A percentile compares a stretch with the other conserved stretches of the same genome.
Evolutionary conservation across 208 protist species (phyloP).

Genomic region (Trypanosoma brucei): DNA sequence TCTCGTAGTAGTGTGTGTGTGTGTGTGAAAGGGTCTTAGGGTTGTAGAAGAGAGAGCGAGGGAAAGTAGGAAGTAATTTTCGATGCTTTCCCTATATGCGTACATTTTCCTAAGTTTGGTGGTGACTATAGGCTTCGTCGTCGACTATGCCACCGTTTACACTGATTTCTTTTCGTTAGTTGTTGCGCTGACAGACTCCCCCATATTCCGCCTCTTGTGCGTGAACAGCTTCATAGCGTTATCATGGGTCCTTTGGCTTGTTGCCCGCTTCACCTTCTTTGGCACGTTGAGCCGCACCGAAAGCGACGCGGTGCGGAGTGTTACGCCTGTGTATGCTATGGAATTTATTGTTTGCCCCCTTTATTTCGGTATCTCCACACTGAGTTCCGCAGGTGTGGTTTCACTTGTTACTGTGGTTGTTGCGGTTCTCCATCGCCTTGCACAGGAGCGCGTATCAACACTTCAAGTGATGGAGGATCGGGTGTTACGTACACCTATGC

Average conservation of each 20-base stretch:
- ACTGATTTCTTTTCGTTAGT: slow-evolving; percentile 57
- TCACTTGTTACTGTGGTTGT: slow-evolving; percentile 37
- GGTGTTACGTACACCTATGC: slow-evolving; percentile 8
- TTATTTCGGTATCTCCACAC: slow-evolving; percentile 26
- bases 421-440: slow-evolving; percentile 57
- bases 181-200: slow-evolving; percentile 62
- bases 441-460: slow-evolving; percentile 44
- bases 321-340: slow-evolving; percentile 40
- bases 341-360: slow-evolving; percentile 56
- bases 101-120: slow-evolving; percentile 58
- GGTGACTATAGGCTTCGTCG: slow-evolving; percentile 28
- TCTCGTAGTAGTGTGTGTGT: no score
- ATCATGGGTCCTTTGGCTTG: slow-evolving; percentile 32
- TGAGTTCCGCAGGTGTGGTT: slow-evolving; percentile 26
- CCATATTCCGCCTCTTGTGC: slow-evolving; percentile 45
- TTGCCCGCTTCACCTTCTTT: slow-evolving; percentile 55
- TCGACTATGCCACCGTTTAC: slow-evolving; percentile 60
- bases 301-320: slow-evolving; percentile 23
- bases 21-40: no score
- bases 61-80: not conserved
- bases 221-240: slow-evolving; percentile 40
- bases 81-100: slow-evolving; percentile 8
- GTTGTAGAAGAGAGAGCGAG: no score
- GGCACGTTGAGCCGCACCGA: slow-evolving; percentile 50
- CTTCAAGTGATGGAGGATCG: slow-evolving; percentile 19